Conservation (phyloP, 345 rosid species). For the Lumnitzera racemosa region DNA sequence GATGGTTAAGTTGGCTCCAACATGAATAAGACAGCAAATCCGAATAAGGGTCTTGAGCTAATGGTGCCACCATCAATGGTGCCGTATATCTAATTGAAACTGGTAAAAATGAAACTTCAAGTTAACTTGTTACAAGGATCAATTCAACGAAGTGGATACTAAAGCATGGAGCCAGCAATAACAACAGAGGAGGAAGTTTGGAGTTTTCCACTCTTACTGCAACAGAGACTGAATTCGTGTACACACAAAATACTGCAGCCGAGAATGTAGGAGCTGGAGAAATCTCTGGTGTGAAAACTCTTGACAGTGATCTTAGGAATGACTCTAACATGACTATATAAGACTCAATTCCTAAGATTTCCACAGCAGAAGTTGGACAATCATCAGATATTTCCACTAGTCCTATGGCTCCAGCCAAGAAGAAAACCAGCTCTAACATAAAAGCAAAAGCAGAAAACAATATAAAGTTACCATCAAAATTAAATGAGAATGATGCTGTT, state of each 20-base stretch:
- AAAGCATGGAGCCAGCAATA: constrained; percentile 27
- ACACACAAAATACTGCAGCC: constrained; percentile 22
- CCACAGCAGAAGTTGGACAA: constrained; percentile 20
- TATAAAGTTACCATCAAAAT: too few species aligned
- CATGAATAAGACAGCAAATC: constrained; percentile 18
- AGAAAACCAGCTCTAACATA: constrained; percentile 20
- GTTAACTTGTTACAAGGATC: constrained; percentile 13
- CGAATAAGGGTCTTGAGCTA: constrained; percentile 19
- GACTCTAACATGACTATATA: constrained; percentile 6
- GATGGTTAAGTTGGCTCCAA: constrained; percentile 10
- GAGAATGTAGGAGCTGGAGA: constrained; percentile 19
- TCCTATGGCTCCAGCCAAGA: constrained; percentile 9
- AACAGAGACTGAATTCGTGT: constrained; percentile 13
- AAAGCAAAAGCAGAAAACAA: constrained; percentile 1
- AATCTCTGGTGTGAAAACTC: constrained; percentile 15
- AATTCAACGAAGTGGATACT: constrained; percentile 14
- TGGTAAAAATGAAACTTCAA: background rate
- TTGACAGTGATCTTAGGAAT: constrained; percentile 18
- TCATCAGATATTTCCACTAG: constrained; percentile 21
- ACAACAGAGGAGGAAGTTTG: constrained; percentile 15
- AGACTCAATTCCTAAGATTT: constrained; percentile 16
- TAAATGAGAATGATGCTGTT: too few species aligned
- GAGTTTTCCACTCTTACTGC: constrained; percentile 27
- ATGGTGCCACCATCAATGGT: background rate
- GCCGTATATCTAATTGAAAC: constrained; percentile 9